Base-by-base conservation (phyloP, 768 basidiomycete genomes). In the Pisolithus sp. region DNA sequence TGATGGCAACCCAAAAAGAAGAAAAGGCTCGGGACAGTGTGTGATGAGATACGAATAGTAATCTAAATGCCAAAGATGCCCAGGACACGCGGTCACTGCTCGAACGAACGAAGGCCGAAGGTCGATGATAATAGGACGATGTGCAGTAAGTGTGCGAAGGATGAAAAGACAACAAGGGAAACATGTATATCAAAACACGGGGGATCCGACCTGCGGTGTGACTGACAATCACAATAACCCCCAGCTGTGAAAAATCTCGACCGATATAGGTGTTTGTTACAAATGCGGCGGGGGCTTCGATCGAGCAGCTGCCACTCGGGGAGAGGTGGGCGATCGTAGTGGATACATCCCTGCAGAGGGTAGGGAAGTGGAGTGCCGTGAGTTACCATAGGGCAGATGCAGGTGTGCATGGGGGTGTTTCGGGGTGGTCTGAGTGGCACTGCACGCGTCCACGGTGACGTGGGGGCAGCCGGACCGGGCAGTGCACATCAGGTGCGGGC, bases 401-500 rank as follows among this genome's bases (percentile, higher is more conserved):
- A 15, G 41, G 12, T 42, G 21, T 12, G 21, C 12, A 13, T 24
- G 23, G 6, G 24, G 23, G 23, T 24, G 24, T 44, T 28, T 44
- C 43, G 43, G 21, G 21, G 24, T n/a, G 15, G 41, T 42, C 21
- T 23, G 21, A 8, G 41, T 10, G 41, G 41, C 18, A 43, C 43
- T 44, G 43, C 43, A 8, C 28, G 12, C 43, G 26, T 17, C 5
- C 26, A 24, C 12, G 18, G 18, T 20, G 40, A 24, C 8, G 26
- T 23, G 23, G 26, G 20, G 6, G 43, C 15, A 28, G 12, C 43
- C 7, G 43, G 23, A 44, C 44, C 31, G 39, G 28, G 51, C 37
- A 26, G 45, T 46, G 26, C 31, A 52, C 51, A 40, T 28, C 47
- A 40, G 7, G n/a, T 21, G 52, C 50, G 56, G 50, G 56, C 50